Conservation (phyloP, 2,329 filamentous ascomycete species). For the Exophiala calicioides region DNA sequence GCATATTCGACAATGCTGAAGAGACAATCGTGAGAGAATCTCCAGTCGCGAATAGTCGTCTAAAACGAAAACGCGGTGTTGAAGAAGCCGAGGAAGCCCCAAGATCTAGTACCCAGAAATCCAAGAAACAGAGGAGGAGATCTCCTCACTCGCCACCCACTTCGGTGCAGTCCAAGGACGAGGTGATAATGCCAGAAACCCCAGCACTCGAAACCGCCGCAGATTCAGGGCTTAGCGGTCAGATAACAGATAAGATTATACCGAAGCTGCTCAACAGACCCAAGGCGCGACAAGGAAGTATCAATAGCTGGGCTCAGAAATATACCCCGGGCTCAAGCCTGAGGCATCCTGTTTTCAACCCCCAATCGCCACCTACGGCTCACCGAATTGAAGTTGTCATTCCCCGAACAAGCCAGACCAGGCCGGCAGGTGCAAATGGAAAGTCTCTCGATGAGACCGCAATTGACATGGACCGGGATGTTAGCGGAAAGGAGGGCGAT, state of each 20-base stretch:
- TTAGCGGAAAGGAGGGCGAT: background rate
- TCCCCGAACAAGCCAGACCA: conserved; percentile 16
- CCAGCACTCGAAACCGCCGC: background rate
- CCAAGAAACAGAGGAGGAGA: conserved; percentile 14
- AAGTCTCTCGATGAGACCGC: background rate
- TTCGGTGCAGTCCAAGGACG: conserved; percentile 14
- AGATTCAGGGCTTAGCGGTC: conserved; percentile 1
- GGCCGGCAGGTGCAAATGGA: conserved; percentile 10
- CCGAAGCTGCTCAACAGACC: conserved; percentile 12
- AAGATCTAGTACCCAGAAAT: background rate
- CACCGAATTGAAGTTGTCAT: conserved; percentile 19
- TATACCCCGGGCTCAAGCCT: conserved; percentile 16
- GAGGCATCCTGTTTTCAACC: conserved; percentile 20
- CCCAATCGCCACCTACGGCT: conserved; percentile 5
- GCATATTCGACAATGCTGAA: conserved; percentile 15
- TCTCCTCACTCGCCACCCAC: conserved; percentile 13
- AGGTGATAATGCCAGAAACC: conserved; percentile 3
- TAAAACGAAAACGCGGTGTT: conserved; percentile 20
- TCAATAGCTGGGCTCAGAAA: conserved; percentile 23
- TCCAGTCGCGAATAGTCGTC: conserved; percentile 3
- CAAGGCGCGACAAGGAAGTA: conserved; percentile 25
- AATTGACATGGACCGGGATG: background rate
- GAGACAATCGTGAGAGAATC: conserved; percentile 8
- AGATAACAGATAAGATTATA: conserved; percentile 21
- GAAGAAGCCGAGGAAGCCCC: background rate